Percentiles rank a stretch among this genome's conserved stretches.
Evolutionary conservation across 2,329 filamentous ascomycete species (phyloP).

Genomic region (Bipolaris gigantea): DNA sequence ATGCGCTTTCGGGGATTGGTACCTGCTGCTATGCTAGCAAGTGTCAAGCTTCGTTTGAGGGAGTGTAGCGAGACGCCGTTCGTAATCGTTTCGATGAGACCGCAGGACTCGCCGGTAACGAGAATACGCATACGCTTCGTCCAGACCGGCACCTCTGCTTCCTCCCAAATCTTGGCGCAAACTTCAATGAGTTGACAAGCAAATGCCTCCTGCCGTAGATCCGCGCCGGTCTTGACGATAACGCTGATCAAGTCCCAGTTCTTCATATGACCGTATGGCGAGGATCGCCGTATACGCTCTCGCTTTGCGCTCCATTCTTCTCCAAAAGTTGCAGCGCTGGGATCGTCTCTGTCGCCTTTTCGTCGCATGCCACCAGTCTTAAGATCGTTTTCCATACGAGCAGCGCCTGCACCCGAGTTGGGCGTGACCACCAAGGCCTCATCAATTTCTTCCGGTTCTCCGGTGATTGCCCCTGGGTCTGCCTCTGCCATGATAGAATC

Average conservation of each 20-base stretch:
- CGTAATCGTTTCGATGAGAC: conserved; percentile 84
- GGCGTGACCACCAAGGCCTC: conserved; percentile 57
- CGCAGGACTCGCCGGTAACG: conserved; percentile 81
- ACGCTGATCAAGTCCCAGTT: conserved; percentile 88
- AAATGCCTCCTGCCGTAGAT: conserved; percentile 82
- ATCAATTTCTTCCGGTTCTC: conserved; percentile 58
- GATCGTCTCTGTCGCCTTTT: conserved; percentile 80
- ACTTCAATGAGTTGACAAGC: conserved; percentile 82
- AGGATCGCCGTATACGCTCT: conserved; percentile 79
- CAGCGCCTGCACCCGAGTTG: conserved; percentile 73
- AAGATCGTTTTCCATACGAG: conserved; percentile 86
- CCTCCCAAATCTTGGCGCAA: conserved; percentile 79
- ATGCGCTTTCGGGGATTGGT: conserved; percentile 74
- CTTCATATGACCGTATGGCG: conserved; percentile 85
- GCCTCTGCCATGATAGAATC: conserved; percentile 80
- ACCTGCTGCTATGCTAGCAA: conserved; percentile 72
- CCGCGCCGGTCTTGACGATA: conserved; percentile 83
- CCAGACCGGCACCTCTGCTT: conserved; percentile 77
- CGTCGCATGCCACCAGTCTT: conserved; percentile 82
- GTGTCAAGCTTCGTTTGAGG: conserved; percentile 77
- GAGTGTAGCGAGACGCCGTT: conserved; percentile 87
- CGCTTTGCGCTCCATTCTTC: conserved; percentile 85
- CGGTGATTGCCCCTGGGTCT: conserved; percentile 55
- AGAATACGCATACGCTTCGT: conserved; percentile 85
- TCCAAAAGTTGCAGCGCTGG: conserved; percentile 82